Conservation (phyloP, 1,139 yeast species). For the Debaryomyces sp. region DNA sequence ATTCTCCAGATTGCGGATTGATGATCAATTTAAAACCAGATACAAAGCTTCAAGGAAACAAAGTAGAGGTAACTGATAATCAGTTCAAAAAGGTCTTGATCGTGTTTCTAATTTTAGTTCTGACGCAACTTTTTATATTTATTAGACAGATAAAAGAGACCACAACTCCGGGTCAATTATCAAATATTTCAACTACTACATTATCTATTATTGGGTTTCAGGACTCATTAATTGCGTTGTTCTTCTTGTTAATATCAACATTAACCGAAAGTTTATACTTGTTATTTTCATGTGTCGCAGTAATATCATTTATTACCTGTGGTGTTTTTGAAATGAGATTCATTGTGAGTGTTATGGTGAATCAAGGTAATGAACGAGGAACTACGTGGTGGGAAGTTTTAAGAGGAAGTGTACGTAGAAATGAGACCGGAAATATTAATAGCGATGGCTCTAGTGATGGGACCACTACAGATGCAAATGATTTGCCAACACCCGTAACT, state of each 20-base stretch:
- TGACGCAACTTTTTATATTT: conserved; percentile 33
- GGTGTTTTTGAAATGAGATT: conserved; percentile 79
- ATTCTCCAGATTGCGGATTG: conserved; percentile 89
- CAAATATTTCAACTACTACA: conserved; percentile 37
- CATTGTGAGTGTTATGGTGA: conserved; percentile 65
- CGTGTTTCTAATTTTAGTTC: conserved; percentile 48
- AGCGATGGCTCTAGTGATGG: conserved; percentile 12
- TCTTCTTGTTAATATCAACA: conserved; percentile 61
- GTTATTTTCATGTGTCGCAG: conserved; percentile 69
- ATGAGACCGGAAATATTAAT: conserved; percentile 12
- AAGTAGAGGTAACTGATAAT: conserved; percentile 50
- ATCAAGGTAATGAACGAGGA: conserved; percentile 75
- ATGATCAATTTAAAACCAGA: conserved; percentile 40
- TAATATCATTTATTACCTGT: conserved; percentile 68
- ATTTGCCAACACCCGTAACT: conserved; percentile 17
- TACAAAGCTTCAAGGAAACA: conserved; percentile 52
- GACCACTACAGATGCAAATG: conserved; percentile 4
- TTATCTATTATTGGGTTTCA: conserved; percentile 67
- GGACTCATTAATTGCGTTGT: conserved; percentile 71
- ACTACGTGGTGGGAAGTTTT: conserved; percentile 67
- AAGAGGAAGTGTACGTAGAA: conserved; percentile 39
- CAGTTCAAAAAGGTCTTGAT: conserved; percentile 48
- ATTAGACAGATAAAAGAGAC: conserved; percentile 68
- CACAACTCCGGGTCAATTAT: conserved; percentile 77
- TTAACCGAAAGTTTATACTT: conserved; percentile 60